These are phyloP conservation scores for Irpex rosettiformis DNA, from an alignment of 1,284 basidiomycete genomes.

Conservation along the genomic window DNA sequence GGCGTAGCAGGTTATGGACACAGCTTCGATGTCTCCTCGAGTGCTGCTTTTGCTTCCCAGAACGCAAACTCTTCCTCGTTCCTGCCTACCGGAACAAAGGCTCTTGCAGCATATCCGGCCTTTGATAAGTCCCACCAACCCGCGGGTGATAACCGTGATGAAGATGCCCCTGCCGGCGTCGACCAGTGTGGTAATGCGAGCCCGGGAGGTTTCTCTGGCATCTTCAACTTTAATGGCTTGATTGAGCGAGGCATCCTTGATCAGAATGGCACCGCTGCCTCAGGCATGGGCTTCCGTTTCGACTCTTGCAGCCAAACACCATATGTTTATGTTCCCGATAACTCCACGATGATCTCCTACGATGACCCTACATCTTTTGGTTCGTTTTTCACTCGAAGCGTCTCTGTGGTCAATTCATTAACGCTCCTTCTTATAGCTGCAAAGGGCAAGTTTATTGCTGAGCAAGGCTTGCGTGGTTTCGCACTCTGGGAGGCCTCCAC, in stretches of 20 bases:
- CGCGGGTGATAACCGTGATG: slow-evolving; percentile 41
- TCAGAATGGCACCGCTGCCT: slow-evolving; percentile 31
- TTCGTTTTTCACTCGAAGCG: slow-evolving; percentile 4
- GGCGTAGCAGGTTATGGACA: slow-evolving; percentile 61
- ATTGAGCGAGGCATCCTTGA: slow-evolving; percentile 38
- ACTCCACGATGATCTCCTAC: slow-evolving; percentile 37
- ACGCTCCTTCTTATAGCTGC: slow-evolving; percentile 31
- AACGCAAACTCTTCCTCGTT: slow-evolving; percentile 2
- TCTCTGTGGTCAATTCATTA: slow-evolving; percentile 31
- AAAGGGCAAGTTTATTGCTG: slow-evolving; percentile 59
- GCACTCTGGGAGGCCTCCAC: slow-evolving; percentile 63
- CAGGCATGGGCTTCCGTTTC: slow-evolving; percentile 38
- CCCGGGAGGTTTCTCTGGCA: slow-evolving; percentile 31
- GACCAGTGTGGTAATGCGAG: slow-evolving; percentile 38
- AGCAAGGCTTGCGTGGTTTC: slow-evolving; percentile 50
- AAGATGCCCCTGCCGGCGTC: slow-evolving; percentile 22
- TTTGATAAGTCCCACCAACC: slow-evolving; percentile 37
- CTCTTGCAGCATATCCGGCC: slow-evolving; percentile 33
- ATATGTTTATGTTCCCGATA: slow-evolving; percentile 41
- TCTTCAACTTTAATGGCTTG: slow-evolving; percentile 40
- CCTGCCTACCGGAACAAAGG: slow-evolving; percentile 15
- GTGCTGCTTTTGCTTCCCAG: slow-evolving; percentile 25
- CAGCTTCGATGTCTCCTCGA: slow-evolving; percentile 34
- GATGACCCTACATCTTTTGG: slow-evolving; percentile 36
- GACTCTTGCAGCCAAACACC: slow-evolving; percentile 48